Conservation (phyloP, 176 grass and related monocot species). For the Aechmea fasciata region DNA sequence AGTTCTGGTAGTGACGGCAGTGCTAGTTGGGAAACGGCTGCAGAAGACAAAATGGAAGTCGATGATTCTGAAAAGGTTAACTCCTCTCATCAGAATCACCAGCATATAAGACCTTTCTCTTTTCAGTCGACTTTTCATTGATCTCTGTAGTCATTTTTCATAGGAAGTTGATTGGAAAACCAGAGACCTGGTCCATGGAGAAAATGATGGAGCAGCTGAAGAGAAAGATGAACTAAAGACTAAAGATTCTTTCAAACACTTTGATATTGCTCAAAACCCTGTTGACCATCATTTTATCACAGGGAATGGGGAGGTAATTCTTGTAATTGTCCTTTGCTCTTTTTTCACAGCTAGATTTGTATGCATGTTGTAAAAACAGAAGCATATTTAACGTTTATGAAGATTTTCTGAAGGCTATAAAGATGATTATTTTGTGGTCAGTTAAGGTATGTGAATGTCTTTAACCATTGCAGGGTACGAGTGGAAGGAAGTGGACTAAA, state of each 20-base stretch:
- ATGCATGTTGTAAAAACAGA: neutral
- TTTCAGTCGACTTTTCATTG: slow-evolving; percentile 13
- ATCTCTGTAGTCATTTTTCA: slow-evolving; percentile 10
- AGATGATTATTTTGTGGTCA: neutral
- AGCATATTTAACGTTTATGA: neutral
- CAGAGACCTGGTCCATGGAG: too few species aligned
- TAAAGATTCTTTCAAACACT: slow-evolving; percentile 52
- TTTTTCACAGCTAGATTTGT: neutral
- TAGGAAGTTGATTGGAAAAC: slow-evolving; percentile 35
- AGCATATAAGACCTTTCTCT: slow-evolving; percentile 6
- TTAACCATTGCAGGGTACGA: slow-evolving; percentile 33
- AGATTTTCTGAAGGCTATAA: neutral
- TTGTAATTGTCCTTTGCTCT: neutral
- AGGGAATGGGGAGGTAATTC: slow-evolving; percentile 39
- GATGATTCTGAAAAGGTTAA: slow-evolving; percentile 56
- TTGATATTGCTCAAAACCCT: slow-evolving; percentile 73
- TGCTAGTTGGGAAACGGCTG: slow-evolving; percentile 95
- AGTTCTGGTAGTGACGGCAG: slow-evolving; percentile 30
- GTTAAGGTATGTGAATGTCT: neutral
- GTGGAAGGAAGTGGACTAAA: slow-evolving; percentile 87
- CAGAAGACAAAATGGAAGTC: slow-evolving; percentile 71
- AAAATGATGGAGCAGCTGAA: neutral
- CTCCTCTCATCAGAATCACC: slow-evolving; percentile 6
- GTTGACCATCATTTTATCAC: slow-evolving; percentile 71
- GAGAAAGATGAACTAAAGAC: slow-evolving; percentile 29